Evolutionary conservation across 768 basidiomycete species (phyloP), one percentile per base, ranked within the genome.

Genomic region (Serendipita sp.): DNA sequence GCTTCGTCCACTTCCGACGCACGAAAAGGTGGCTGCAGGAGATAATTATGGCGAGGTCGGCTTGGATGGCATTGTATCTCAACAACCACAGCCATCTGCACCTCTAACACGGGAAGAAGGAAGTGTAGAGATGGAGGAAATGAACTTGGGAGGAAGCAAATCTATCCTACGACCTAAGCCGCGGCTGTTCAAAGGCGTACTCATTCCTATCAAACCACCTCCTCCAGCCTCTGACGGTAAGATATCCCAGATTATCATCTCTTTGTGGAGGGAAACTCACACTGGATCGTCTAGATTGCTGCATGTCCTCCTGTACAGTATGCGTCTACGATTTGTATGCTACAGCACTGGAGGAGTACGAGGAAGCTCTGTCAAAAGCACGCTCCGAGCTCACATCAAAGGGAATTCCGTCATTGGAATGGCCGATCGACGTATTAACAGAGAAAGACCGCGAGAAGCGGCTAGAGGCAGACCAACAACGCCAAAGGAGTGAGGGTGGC

Each of bases 251-350:
- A 14, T 31, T 58, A 51, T 58, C 4, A 34, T 31, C 11, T 50
- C 9, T 50, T 50, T 50, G 9, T 9, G 11, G 17, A 11, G 11
- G 11, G 26, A 22, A 58, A 22, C 17, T 34, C 17, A 30, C 11
- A 22, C 11, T 13, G 30, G 1, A 9, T 31, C 33, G 9, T 26
- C 14, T 33, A 58, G 53, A 58, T 11, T 58, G 53, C 53, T 58
- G 53, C 53, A 58, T 58, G 53, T 58, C 53, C 4, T 58, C 53
- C 31, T 95, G 92, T 69, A 88, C 90, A 0, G 73, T 93, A n/a
- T 94, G 92, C 71, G 86, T 94, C 5, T 89, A 94, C 72, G 90
- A 91, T 67, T 71, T 92, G 26, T 90, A 92, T 72, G 83, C 88
- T 64, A 89, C 91, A 53, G 80, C 84, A 0, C 71, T 89, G 1